Conservation (phyloP, 164 flowering plant genomes). For the Annona squamosa region DNA sequence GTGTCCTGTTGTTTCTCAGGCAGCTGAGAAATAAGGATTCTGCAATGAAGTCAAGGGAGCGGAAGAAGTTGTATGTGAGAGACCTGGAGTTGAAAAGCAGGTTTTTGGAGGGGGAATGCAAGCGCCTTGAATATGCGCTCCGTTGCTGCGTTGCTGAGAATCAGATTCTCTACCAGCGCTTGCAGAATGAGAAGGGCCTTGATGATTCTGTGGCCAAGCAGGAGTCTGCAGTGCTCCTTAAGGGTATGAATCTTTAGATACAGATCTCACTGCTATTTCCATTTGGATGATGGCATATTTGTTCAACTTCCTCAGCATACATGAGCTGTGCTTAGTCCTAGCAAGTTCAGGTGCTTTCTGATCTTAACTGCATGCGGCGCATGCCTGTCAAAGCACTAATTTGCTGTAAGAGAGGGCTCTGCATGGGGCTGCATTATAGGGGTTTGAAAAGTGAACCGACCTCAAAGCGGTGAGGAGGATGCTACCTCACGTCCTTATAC, state of each 20-base stretch:
- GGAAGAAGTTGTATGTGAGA: conserved; percentile 72
- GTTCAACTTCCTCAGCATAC: too few relatives aligned
- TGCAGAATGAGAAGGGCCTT: conserved; percentile 41
- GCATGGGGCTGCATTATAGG: too few relatives aligned
- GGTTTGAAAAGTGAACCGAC: too few relatives aligned
- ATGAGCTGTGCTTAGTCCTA: too few relatives aligned
- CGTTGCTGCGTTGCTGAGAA: conserved; percentile 66
- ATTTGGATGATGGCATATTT: neutral
- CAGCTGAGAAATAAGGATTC: conserved; percentile 88
- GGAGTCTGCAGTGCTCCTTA: conserved; percentile 99
- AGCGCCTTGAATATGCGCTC: conserved; percentile 61
- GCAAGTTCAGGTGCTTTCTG: too few relatives aligned
- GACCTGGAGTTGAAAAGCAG: conserved; percentile 84
- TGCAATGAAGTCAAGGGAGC: conserved; percentile 85
- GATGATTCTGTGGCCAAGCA: conserved; percentile 67
- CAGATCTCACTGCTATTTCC: neutral
- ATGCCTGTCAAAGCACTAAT: too few relatives aligned
- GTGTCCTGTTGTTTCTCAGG: conserved; percentile 31
- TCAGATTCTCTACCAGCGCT: conserved; percentile 53
- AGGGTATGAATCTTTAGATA: conserved; percentile 52
- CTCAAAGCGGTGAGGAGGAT: too few relatives aligned
- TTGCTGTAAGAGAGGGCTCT: too few relatives aligned
- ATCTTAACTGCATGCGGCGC: too few relatives aligned
- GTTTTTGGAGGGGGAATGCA: conserved; percentile 74
- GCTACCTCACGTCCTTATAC: too few relatives aligned